Evolutionary conservation across 495 filamentous ascomycete genomes (phyloP).

Genomic region (Choiromyces venosus): DNA sequence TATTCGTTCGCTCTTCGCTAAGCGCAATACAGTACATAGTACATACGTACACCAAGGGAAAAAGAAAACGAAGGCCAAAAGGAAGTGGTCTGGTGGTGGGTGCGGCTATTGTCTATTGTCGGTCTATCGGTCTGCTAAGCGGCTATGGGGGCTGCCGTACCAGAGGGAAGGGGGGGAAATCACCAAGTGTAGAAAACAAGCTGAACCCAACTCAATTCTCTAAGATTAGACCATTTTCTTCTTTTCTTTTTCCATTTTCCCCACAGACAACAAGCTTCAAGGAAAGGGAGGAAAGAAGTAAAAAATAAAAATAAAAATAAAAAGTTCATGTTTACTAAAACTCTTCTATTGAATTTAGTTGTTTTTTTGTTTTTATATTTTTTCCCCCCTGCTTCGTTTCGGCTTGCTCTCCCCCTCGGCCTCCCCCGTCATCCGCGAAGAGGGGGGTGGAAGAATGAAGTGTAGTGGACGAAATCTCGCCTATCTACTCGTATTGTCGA

Average conservation of each 20-base stretch:
- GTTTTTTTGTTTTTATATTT: background rate
- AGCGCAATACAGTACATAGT: background rate
- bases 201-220: background rate
- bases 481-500: background rate
- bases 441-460: background rate
- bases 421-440: background rate
- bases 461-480: background rate
- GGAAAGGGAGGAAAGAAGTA: background rate
- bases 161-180: background rate
- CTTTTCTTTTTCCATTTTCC: too few species aligned
- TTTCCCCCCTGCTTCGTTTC: background rate
- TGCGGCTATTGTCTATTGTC: background rate
- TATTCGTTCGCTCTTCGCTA: background rate
- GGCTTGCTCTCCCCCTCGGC: background rate
- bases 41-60: background rate
- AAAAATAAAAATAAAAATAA: background rate
- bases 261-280: background rate
- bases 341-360: background rate
- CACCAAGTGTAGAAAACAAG: background rate
- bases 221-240: too few species aligned
- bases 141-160: background rate
- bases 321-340: background rate
- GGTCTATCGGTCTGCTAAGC: background rate
- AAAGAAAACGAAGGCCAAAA: background rate
- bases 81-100: background rate